Evolutionary conservation across 2,329 filamentous ascomycete species (phyloP).

Genomic region (Fusarium sp.): DNA sequence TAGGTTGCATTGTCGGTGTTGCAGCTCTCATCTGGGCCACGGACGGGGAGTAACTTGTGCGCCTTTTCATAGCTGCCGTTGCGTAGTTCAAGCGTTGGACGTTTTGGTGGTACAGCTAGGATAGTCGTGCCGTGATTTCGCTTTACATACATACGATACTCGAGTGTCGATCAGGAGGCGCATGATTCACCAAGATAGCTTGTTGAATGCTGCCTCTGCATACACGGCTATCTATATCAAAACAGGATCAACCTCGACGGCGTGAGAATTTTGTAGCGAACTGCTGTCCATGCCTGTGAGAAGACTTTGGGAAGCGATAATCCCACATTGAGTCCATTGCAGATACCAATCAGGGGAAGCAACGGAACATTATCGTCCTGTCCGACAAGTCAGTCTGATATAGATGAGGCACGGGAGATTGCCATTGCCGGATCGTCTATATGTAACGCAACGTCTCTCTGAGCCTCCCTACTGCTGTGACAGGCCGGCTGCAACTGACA

Average conservation of each 20-base stretch:
- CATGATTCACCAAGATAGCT: not conserved
- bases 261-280: not conserved
- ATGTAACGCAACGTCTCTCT: constrained; percentile 35
- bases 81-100: constrained; percentile 3
- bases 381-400: constrained; percentile 13
- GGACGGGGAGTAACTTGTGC: constrained; percentile 22
- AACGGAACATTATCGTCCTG: constrained; percentile 7
- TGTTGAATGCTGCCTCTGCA: not conserved
- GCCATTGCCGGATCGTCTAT: constrained; percentile 16
- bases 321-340: not conserved
- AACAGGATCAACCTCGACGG: not conserved
- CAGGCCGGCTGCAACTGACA: constrained; percentile 15
- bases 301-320: not conserved
- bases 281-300: not conserved
- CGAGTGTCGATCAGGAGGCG: not conserved
- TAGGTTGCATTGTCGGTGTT: constrained; percentile 29
- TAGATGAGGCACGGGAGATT: constrained; percentile 21
- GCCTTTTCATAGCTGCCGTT: constrained; percentile 12
- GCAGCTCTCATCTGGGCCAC: constrained; percentile 19
- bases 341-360: not conserved
- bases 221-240: not conserved
- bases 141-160: not conserved
- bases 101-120: constrained; percentile 16
- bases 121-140: constrained; percentile 1
- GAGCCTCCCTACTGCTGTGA: constrained; percentile 12